A percentile compares a stretch with the other conserved stretches of the same genome.
Evolutionary conservation across 805 yeast genomes (phyloP).

Genomic region (Candida morakotiae): DNA sequence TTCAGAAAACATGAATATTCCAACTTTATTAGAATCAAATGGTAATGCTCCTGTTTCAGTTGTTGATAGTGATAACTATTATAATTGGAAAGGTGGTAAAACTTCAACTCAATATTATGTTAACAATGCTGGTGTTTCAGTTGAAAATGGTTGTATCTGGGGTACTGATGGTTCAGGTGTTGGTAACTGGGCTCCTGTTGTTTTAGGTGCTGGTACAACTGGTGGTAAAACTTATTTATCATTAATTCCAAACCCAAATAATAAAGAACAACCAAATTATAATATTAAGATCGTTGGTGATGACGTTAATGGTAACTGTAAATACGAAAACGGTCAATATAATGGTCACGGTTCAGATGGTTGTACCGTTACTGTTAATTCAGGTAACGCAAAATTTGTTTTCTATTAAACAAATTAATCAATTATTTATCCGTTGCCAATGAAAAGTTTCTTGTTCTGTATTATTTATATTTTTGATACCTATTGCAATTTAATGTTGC

Average conservation of each 20-base stretch:
- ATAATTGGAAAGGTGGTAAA: constrained; percentile 70
- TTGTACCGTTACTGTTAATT: constrained; percentile 67
- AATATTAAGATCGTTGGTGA: constrained; percentile 63
- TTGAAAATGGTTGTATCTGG: constrained; percentile 93
- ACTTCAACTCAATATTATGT: constrained; percentile 97
- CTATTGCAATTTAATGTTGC: background rate
- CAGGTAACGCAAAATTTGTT: constrained; percentile 60
- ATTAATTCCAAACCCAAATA: constrained; percentile 94
- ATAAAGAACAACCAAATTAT: constrained; percentile 54
- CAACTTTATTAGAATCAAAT: constrained; percentile 79
- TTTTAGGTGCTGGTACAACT: constrained; percentile 87
- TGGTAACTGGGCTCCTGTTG: constrained; percentile 98
- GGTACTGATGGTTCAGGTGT: constrained; percentile 71
- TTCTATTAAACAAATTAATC: constrained; percentile 15
- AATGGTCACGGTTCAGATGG: constrained; percentile 67
- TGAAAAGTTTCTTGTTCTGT: constrained; percentile 5
- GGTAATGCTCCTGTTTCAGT: constrained; percentile 63
- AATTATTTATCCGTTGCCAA: background rate
- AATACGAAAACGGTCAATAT: constrained; percentile 74
- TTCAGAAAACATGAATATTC: constrained; percentile 96
- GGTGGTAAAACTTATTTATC: constrained; percentile 72
- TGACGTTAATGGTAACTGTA: constrained; percentile 61
- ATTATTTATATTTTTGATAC: constrained; percentile 5
- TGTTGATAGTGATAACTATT: constrained; percentile 75
- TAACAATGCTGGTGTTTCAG: constrained; percentile 90